These are phyloP conservation scores for Fusarium protoensiforme DNA, from an alignment of 2,329 filamentous ascomycete species.

Conservation along the genomic window DNA sequence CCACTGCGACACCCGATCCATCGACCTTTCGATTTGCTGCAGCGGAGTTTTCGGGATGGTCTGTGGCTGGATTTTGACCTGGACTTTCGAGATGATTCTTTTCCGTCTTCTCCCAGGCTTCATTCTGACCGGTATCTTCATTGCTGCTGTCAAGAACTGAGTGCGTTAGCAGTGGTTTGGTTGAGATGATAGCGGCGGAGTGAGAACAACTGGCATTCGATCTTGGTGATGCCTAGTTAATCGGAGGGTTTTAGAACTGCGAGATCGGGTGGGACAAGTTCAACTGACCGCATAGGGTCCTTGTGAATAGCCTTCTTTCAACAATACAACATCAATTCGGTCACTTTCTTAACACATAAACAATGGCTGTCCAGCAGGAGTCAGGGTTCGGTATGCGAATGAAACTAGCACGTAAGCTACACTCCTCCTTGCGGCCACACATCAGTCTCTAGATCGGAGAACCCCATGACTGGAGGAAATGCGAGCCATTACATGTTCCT, in stretches of 20 bases:
- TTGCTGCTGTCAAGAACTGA: not conserved
- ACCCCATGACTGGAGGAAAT: not conserved
- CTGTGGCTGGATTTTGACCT: not conserved
- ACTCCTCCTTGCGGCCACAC: not conserved
- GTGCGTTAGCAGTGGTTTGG: not conserved
- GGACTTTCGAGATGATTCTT: not conserved
- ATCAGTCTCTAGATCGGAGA: not conserved
- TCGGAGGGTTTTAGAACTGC: not conserved
- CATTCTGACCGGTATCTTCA: not conserved
- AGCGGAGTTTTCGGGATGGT: not conserved
- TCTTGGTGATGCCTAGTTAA: not conserved
- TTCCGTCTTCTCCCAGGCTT: not conserved
- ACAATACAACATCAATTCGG: not conserved
- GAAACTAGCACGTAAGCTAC: not conserved
- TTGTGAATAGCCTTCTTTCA: not conserved
- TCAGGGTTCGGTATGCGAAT: not conserved
- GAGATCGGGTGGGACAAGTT: not conserved
- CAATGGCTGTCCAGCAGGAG: not conserved
- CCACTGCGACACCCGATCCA: not conserved
- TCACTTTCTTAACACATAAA: not conserved
- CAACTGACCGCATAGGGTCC: not conserved
- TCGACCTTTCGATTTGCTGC: not conserved
- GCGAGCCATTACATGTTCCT: not conserved
- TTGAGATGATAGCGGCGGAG: not conserved
- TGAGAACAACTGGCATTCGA: not conserved